A percentile compares a stretch with the other conserved stretches of the same genome.
Evolutionary conservation across 2,329 filamentous ascomycete species (phyloP).

Genomic region (Knufia fluminis): DNA sequence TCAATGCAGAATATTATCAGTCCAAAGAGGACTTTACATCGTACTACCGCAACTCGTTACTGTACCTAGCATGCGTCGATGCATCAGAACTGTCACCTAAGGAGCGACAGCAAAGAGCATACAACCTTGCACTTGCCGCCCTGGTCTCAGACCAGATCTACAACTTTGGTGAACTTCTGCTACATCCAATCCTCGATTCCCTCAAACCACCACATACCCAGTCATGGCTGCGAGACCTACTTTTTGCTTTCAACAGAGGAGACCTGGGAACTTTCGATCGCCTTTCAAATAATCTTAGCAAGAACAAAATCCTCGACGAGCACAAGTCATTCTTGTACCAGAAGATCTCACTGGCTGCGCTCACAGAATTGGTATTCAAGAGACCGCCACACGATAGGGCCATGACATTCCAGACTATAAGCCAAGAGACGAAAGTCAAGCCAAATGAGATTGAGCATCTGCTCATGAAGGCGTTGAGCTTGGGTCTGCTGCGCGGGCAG

Average conservation of each 20-base stretch:
- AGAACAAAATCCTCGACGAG: conserved; percentile 67
- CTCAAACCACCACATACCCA: conserved; percentile 57
- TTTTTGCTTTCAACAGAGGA: conserved; percentile 95
- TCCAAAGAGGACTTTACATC: conserved; percentile 84
- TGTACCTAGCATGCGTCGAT: conserved; percentile 95
- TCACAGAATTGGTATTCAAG: conserved; percentile 94
- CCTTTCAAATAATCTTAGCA: conserved; percentile 68
- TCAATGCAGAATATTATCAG: conserved; percentile 91
- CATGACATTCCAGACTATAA: conserved; percentile 84
- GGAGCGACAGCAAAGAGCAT: conserved; percentile 75
- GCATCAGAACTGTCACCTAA: conserved; percentile 61
- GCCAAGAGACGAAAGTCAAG: conserved; percentile 83
- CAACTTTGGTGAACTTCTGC: conserved; percentile 97
- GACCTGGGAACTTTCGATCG: conserved; percentile 81
- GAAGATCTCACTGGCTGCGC: conserved; percentile 93
- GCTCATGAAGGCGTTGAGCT: conserved; percentile 96
- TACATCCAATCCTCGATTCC: conserved; percentile 89
- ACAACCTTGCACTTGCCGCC: conserved; percentile 85
- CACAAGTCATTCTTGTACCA: conserved; percentile 82
- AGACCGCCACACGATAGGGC: conserved; percentile 90
- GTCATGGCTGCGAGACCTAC: conserved; percentile 85
- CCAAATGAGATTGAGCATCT: conserved; percentile 92
- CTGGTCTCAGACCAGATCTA: conserved; percentile 93
- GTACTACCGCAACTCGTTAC: conserved; percentile 94
- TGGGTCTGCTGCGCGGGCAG: conserved; percentile 79